A percentile compares a stretch with the other conserved stretches of the same genome.
phyloP scores from a whole-genome alignment of 2,329 filamentous ascomycete species.

The Trematosphaeria pertusa region DNA sequence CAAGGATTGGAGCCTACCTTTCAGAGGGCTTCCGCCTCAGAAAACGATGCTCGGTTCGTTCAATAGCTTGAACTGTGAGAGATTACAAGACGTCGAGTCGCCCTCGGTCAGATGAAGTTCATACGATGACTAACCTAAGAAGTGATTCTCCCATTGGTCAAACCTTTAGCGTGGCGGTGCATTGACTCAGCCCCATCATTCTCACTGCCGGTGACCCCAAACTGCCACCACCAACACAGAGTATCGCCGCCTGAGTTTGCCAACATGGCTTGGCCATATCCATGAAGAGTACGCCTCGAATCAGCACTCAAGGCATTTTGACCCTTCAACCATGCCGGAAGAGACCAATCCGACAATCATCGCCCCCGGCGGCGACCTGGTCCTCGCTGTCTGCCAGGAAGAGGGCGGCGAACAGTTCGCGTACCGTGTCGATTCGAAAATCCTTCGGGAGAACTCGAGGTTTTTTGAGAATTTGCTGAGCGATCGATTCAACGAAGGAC shows the following conservation, averaged over 20 bases:
- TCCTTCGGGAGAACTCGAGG: conserved; percentile 67
- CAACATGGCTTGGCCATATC: conserved; percentile 60
- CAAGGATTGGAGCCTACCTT: too few species aligned
- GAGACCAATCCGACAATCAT: conserved; percentile 57
- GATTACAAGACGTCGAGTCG: too few species aligned
- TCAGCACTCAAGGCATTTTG: conserved; percentile 1
- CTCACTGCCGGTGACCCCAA: background rate
- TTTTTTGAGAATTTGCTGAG: conserved; percentile 75
- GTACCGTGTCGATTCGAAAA: conserved; percentile 67
- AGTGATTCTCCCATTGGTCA: too few species aligned
- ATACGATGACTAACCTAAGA: too few species aligned
- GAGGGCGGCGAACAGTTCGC: conserved; percentile 62
- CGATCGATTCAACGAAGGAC: conserved; percentile 70
- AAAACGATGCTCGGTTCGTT: too few species aligned
- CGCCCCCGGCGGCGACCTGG: conserved; percentile 65
- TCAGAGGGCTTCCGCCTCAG: too few species aligned
- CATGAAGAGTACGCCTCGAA: conserved; percentile 46
- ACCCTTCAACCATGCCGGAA: conserved; percentile 29
- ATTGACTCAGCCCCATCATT: background rate
- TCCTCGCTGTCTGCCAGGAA: conserved; percentile 72
- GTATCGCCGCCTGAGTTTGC: conserved; percentile 14
- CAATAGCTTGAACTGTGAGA: too few species aligned
- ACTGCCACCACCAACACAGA: conserved; percentile 13
- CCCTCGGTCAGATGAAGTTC: too few species aligned
- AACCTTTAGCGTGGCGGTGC: background rate